A percentile compares a stretch with the other conserved stretches of the same genome.
phyloP scores from a whole-genome alignment of 192 early-diverging fungal species.

The Coemansia sp. region DNA sequence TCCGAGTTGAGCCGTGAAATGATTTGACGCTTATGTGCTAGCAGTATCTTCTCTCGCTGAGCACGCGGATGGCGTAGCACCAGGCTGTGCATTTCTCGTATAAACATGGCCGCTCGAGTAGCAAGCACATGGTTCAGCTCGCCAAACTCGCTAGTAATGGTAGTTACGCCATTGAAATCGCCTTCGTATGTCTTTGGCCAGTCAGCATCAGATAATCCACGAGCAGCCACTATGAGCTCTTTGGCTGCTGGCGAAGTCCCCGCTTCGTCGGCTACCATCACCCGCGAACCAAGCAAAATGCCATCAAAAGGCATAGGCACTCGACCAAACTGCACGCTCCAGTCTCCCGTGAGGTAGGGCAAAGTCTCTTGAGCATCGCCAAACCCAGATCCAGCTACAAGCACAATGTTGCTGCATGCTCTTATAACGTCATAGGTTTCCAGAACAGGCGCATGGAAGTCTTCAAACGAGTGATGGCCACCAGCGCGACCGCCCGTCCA shows the following conservation, averaged over 20 bases:
- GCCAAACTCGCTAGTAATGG: constrained; percentile 82
- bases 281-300: constrained; percentile 86
- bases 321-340: constrained; percentile 71
- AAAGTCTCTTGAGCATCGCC: constrained; percentile 80
- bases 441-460: constrained; percentile 86
- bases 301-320: constrained; percentile 96
- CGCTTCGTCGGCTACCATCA: constrained; percentile 90
- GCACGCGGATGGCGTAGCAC: constrained; percentile 81
- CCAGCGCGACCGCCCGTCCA: constrained; percentile 97
- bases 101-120: constrained; percentile 75
- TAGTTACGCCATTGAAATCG: constrained; percentile 75
- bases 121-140: constrained; percentile 92
- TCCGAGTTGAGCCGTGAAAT: constrained; percentile 87
- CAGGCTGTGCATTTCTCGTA: constrained; percentile 76
- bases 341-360: constrained; percentile 91
- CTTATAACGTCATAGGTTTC: constrained; percentile 66
- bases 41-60: constrained; percentile 67
- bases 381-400: constrained; percentile 90
- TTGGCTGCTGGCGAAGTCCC: constrained; percentile 77
- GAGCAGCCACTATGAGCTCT: constrained; percentile 77
- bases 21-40: constrained; percentile 76
- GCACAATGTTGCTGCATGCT: constrained; percentile 70
- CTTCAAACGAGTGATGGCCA: constrained; percentile 95
- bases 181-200: constrained; percentile 85
- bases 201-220: constrained; percentile 72